These are phyloP conservation scores for Metarhizium album DNA, from an alignment of 2,329 filamentous ascomycete genomes.

Conservation along the genomic window DNA sequence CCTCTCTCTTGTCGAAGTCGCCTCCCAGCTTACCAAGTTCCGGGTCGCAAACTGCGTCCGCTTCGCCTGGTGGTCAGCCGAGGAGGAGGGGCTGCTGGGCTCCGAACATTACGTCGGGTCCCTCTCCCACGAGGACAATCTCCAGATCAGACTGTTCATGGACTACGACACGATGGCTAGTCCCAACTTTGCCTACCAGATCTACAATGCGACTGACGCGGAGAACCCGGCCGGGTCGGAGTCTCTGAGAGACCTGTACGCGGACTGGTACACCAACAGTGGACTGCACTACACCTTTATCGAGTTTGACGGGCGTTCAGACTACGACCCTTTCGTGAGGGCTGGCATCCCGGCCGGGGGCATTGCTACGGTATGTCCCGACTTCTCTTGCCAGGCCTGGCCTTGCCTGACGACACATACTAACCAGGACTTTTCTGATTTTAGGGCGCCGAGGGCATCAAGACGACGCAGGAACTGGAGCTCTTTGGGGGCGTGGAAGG, in stretches of 20 bases:
- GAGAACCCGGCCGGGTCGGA: constrained; percentile 61
- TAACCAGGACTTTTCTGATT: neutral
- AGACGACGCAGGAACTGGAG: constrained; percentile 54
- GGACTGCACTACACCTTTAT: constrained; percentile 59
- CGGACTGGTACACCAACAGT: constrained; percentile 52
- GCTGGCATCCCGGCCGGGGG: constrained; percentile 64
- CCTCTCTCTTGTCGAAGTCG: constrained; percentile 50
- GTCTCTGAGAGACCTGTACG: constrained; percentile 56
- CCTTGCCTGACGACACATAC: neutral
- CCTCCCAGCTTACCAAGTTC: constrained; percentile 46
- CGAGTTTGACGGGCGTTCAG: constrained; percentile 67
- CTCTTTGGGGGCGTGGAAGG: constrained; percentile 63
- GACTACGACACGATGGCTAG: constrained; percentile 63
- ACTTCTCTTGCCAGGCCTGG: neutral
- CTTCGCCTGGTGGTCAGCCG: constrained; percentile 58
- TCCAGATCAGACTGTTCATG: constrained; percentile 54
- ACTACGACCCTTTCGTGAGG: constrained; percentile 69
- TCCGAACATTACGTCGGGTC: constrained; percentile 51
- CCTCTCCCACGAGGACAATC: constrained; percentile 46
- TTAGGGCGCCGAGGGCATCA: constrained; percentile 60
- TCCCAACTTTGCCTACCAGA: constrained; percentile 55
- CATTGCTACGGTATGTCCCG: constrained; percentile 47
- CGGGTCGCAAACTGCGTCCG: constrained; percentile 54
- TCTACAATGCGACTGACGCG: constrained; percentile 63
- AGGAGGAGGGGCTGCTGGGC: constrained; percentile 55